Conservation (phyloP, 1,284 basidiomycete genomes). For the Ceratobasidium theobromae region DNA sequence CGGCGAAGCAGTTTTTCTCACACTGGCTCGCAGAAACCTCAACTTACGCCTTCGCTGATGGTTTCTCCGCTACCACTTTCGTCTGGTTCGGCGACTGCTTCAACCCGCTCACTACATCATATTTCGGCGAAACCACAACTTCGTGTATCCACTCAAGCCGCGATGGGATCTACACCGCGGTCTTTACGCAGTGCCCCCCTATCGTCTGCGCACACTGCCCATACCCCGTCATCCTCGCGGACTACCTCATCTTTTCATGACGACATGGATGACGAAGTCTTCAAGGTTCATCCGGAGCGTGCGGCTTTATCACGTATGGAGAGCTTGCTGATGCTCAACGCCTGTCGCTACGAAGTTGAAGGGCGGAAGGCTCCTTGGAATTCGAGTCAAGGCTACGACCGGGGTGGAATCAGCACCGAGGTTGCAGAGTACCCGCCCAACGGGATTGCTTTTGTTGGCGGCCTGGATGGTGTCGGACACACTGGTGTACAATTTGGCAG, state of each 20-base stretch:
- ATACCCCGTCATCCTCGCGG: neutral
- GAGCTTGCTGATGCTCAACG: conserved; percentile 14
- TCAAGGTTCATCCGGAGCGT: conserved; percentile 23
- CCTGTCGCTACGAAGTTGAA: conserved; percentile 9
- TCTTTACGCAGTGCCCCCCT: conserved; percentile 3
- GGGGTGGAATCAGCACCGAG: neutral
- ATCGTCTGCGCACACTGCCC: conserved; percentile 4
- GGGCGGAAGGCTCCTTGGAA: neutral
- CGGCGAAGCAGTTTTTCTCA: neutral
- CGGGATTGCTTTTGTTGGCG: neutral
- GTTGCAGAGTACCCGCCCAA: no score
- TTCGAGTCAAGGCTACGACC: neutral
- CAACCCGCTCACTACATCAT: neutral
- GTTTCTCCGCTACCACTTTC: neutral
- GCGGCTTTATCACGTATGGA: conserved; percentile 25
- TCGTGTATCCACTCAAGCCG: neutral
- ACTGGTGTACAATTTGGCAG: neutral
- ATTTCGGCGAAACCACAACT: neutral
- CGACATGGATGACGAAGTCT: conserved; percentile 16
- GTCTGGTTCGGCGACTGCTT: neutral
- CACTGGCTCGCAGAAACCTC: neutral
- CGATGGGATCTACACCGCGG: neutral
- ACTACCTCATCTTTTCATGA: neutral
- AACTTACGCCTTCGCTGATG: neutral
- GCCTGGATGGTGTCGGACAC: neutral